Conservation (phyloP, 73 alveolate genomes). For the Tetrahymena borealis region DNA sequence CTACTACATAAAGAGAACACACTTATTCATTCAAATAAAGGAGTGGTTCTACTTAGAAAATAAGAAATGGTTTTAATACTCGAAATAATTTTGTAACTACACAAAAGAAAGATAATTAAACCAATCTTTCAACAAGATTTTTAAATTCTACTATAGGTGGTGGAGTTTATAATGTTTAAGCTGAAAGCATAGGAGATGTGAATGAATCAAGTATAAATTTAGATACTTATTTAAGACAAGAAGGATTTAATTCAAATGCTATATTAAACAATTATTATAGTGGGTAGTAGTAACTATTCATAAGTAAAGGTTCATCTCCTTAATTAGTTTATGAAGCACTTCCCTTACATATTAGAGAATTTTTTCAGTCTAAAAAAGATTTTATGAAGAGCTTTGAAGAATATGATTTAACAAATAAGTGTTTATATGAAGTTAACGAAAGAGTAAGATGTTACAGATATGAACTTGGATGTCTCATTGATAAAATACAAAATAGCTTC, state of each 20-base stretch:
- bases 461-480: not conserved
- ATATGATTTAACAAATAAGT: not conserved
- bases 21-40: not conserved
- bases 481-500: not conserved
- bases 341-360: not conserved
- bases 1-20: not conserved
- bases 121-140: not conserved
- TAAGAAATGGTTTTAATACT: not conserved
- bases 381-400: not conserved
- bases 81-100: not conserved
- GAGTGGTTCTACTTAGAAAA: not conserved
- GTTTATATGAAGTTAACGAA: not conserved
- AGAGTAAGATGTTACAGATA: not conserved
- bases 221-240: not conserved
- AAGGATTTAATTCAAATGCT: not conserved
- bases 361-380: not conserved
- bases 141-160: not conserved
- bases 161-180: not conserved
- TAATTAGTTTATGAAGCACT: not conserved
- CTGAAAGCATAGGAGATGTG: not conserved
- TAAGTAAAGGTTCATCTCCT: not conserved
- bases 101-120: not conserved
- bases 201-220: not conserved
- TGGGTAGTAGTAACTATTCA: not conserved
- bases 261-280: not conserved